Percentiles rank a stretch among this genome's conserved stretches.
Conservation (phyloP, 495 filamentous ascomycete genomes). For the Podospora appendiculata region DNA sequence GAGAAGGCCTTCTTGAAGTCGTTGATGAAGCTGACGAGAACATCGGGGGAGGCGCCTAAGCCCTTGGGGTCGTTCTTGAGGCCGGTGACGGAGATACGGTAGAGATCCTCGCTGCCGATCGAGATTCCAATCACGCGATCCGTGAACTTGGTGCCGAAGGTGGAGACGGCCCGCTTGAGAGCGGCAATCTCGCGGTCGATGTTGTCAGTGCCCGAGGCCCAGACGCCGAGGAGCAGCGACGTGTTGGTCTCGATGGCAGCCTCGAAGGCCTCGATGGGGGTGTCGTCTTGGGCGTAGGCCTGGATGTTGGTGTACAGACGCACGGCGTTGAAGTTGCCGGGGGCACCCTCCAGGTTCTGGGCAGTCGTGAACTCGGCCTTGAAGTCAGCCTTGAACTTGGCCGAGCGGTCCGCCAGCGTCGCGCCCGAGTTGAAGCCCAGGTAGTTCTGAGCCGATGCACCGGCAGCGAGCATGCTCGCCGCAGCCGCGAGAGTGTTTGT, state of each 20-base stretch:
- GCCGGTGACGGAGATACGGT: conserved; percentile 38
- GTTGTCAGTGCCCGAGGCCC: conserved; percentile 40
- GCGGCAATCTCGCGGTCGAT: conserved; percentile 42
- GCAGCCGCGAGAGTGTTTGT: conserved; percentile 17
- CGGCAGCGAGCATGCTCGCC: conserved; percentile 22
- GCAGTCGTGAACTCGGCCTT: conserved; percentile 37
- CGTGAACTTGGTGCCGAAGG: conserved; percentile 32
- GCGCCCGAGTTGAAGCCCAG: conserved; percentile 44
- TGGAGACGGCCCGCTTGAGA: conserved; percentile 33
- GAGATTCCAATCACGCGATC: conserved; percentile 44
- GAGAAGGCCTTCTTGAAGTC: conserved; percentile 34
- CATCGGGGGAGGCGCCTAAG: conserved; percentile 33
- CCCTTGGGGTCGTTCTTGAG: conserved; percentile 30
- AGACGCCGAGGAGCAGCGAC: conserved; percentile 44
- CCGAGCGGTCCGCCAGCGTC: conserved; percentile 33
- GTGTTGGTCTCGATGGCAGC: conserved; percentile 44
- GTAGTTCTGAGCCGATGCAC: conserved; percentile 29
- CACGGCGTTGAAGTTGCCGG: conserved; percentile 40
- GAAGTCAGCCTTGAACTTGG: conserved; percentile 43
- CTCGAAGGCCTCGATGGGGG: conserved; percentile 41
- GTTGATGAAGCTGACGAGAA: conserved; percentile 39
- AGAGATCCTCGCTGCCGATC: conserved; percentile 48
- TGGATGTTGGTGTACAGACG: conserved; percentile 46
- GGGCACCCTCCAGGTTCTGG: conserved; percentile 31
- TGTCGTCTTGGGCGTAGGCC: conserved; percentile 38